phyloP scores from a whole-genome alignment of 2,329 filamentous ascomycete species.

The Exophiala alcalophila region DNA sequence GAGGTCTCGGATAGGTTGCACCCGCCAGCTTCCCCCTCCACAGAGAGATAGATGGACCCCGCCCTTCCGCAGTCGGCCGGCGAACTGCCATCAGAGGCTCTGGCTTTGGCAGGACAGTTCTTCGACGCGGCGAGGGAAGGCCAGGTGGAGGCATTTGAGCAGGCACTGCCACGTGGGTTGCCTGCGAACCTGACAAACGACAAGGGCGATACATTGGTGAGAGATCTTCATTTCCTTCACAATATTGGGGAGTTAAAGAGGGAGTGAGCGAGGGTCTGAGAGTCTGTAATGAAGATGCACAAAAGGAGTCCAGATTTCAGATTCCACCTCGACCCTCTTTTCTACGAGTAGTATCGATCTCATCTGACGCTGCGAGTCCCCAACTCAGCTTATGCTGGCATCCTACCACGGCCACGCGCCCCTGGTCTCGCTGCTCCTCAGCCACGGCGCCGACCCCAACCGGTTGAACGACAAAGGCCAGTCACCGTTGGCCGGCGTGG shows the following conservation, averaged over 20 bases:
- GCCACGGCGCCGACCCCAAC: conserved; percentile 65
- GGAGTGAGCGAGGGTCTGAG: too few species aligned
- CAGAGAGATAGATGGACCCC: conserved; percentile 9
- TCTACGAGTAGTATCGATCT: background rate
- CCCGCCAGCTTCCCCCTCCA: too few species aligned
- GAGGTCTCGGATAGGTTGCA: too few species aligned
- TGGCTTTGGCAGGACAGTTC: conserved; percentile 64
- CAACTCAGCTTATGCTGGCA: conserved; percentile 63
- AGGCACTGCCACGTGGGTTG: conserved; percentile 63
- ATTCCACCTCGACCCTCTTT: too few species aligned
- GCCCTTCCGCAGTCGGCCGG: conserved; percentile 8
- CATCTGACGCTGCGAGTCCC: conserved; percentile 3
- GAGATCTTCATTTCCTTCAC: conserved; percentile 30
- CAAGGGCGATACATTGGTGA: conserved; percentile 67
- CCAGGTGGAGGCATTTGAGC: conserved; percentile 55
- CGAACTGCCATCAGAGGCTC: conserved; percentile 59
- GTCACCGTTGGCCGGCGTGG: conserved; percentile 66
- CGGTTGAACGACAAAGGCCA: conserved; percentile 66
- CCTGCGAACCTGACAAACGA: conserved; percentile 70
- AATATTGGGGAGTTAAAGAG: too few species aligned
- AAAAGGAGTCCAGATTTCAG: too few species aligned
- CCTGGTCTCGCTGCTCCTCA: conserved; percentile 59
- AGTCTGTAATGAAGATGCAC: too few species aligned
- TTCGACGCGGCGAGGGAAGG: conserved; percentile 65
- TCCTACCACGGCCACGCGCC: conserved; percentile 65